phyloP scores from a whole-genome alignment of 306 rosid genomes.

The Quercus parvula region DNA sequence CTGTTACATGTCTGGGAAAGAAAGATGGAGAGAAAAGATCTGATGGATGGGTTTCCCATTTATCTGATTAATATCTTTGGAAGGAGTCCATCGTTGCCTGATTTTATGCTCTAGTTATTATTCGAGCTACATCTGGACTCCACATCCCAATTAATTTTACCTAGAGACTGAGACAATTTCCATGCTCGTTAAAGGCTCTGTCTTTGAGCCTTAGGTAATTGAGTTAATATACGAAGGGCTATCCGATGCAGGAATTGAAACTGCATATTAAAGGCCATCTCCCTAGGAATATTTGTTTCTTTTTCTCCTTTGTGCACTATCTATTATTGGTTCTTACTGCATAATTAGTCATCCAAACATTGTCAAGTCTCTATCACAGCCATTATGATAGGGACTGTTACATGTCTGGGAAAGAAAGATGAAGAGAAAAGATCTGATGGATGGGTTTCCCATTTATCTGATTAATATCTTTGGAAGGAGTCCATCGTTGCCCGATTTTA shows the following conservation, averaged over 20 bases:
- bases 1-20: conserved; percentile 1
- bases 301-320: neutral
- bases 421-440: neutral
- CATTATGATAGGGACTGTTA: neutral
- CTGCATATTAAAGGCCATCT: neutral
- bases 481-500: neutral
- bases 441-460: neutral
- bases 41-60: neutral
- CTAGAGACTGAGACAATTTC: no score
- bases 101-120: neutral
- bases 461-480: neutral
- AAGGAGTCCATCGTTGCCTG: neutral
- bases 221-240: neutral
- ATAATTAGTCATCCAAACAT: neutral
- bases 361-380: neutral
- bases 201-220: neutral
- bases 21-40: neutral
- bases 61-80: neutral
- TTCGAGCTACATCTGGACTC: conserved; percentile 7
- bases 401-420: neutral
- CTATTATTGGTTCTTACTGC: neutral
- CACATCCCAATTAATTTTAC: neutral
- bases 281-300: no score
- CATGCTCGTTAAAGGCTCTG: no score
- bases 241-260: neutral